Evolutionary conservation across 352 stramenopile species (phyloP), one percentile per base, ranked within the genome.

Genomic region (Pseudoperonospora humuli): DNA sequence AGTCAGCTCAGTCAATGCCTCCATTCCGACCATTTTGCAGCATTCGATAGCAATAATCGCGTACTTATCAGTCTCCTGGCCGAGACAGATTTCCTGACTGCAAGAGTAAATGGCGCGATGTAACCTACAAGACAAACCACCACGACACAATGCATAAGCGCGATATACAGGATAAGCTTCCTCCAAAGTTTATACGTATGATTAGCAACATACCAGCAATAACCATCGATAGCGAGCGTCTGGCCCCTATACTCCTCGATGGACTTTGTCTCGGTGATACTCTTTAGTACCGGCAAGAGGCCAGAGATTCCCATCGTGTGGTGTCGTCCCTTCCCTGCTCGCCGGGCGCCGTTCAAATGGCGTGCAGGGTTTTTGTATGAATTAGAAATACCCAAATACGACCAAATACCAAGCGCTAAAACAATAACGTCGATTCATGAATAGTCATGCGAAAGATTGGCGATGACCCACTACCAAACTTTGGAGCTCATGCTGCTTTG

Each of bases 151-250:
- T n/a, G n/a, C n/a, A n/a, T n/a, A n/a, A n/a, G n/a, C n/a, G n/a
- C n/a, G n/a, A n/a, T n/a, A n/a, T n/a, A n/a, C n/a, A n/a, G n/a
- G n/a, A n/a, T n/a, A n/a, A n/a, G n/a, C n/a, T n/a, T n/a, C n/a
- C n/a, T n/a, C n/a, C n/a, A n/a, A n/a, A 17, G 20, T n/a, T 19
- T n/a, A 26, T 10, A n/a, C 18, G 8, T 31, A 31, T n/a, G 3
- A 33, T 20, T 33, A 5, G 2, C 3, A 9, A 57, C 61, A 15
- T 40, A 93, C 80, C 80, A 93, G 65, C 72, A 86, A 61, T 93
- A 89, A 54, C 75, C 77, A 50, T 89, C 77, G 27, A 89, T 78
- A 10, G 77, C 77, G 41, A 89, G 62, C 36, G 77, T 89, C 33
- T 70, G 50, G 37, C 73, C 75, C 18, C 45, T 61, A 59, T 84